Percentiles rank a stretch among this genome's conserved stretches.
phyloP scores from a whole-genome alignment of 345 rosid genomes.

The Salix arbutifolia region DNA sequence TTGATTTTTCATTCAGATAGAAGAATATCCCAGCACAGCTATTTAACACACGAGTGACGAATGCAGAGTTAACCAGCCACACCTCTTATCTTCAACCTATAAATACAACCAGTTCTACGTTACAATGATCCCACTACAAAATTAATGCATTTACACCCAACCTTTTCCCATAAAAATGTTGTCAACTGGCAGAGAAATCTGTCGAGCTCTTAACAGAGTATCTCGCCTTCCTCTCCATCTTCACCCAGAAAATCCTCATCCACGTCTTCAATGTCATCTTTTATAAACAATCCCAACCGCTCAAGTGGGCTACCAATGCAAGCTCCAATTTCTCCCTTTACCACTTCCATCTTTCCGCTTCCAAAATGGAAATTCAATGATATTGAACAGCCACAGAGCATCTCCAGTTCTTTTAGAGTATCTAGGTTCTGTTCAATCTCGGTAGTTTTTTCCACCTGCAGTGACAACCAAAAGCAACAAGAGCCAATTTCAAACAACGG shows the following conservation, averaged over 20 bases:
- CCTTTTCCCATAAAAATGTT: background rate
- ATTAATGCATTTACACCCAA: constrained; percentile 12
- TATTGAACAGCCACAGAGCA: constrained; percentile 43
- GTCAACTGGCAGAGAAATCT: background rate
- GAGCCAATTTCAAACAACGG: background rate
- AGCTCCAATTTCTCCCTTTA: constrained; percentile 20
- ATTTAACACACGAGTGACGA: background rate
- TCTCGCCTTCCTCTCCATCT: constrained; percentile 80
- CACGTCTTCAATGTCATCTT: constrained; percentile 38
- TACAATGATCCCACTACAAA: constrained; percentile 9
- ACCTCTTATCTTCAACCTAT: background rate
- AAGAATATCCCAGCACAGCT: background rate
- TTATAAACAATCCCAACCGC: constrained; percentile 58
- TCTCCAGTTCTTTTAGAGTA: constrained; percentile 50
- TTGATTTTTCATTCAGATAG: background rate
- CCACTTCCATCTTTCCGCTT: constrained; percentile 13
- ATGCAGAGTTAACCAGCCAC: background rate
- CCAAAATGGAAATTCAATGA: constrained; percentile 16
- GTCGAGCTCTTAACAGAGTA: constrained; percentile 18
- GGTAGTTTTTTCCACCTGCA: constrained; percentile 56
- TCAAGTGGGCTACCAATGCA: constrained; percentile 34
- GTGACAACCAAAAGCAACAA: background rate
- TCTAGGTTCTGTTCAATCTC: constrained; percentile 44
- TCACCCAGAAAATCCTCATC: constrained; percentile 32
- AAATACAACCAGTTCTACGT: background rate